Conservation (phyloP, 2,329 filamentous ascomycete genomes). For the Monascus ruber region DNA sequence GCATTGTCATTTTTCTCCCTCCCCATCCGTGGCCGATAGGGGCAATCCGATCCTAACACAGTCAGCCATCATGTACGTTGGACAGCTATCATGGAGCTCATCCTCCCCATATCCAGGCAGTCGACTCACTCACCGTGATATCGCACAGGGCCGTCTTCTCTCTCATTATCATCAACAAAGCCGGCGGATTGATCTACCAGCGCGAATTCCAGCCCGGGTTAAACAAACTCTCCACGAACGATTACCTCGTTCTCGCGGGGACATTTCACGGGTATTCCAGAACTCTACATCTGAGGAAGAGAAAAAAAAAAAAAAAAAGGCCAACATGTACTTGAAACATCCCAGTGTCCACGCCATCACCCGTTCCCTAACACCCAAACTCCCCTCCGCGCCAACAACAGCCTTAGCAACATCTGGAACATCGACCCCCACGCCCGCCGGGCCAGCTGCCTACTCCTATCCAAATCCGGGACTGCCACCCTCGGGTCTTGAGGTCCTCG, state of each 20-base stretch:
- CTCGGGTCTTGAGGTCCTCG: slow-evolving; percentile 77
- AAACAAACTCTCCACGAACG: slow-evolving; percentile 83
- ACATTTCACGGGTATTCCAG: slow-evolving; percentile 76
- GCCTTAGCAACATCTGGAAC: slow-evolving; percentile 21
- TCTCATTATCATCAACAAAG: slow-evolving; percentile 97
- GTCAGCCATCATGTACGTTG: too few species aligned
- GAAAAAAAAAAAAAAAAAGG: background rate
- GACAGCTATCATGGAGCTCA: too few species aligned
- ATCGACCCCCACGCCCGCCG: slow-evolving; percentile 15
- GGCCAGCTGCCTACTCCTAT: slow-evolving; percentile 16
- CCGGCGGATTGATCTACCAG: slow-evolving; percentile 91
- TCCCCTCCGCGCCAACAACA: slow-evolving; percentile 20
- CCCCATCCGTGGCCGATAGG: too few species aligned
- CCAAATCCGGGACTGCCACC: slow-evolving; percentile 21
- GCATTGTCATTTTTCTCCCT: too few species aligned
- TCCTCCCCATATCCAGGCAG: too few species aligned
- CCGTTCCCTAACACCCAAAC: slow-evolving; percentile 39
- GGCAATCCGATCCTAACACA: too few species aligned
- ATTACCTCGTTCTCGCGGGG: slow-evolving; percentile 90
- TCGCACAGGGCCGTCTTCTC: slow-evolving; percentile 73
- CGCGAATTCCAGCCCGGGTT: slow-evolving; percentile 81
- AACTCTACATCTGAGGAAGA: background rate
- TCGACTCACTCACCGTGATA: too few species aligned
- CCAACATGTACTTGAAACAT: background rate
- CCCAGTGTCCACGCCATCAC: slow-evolving; percentile 55